Evolutionary conservation across 768 basidiomycete genomes (phyloP).

Genomic region (Pluteus cervinus): DNA sequence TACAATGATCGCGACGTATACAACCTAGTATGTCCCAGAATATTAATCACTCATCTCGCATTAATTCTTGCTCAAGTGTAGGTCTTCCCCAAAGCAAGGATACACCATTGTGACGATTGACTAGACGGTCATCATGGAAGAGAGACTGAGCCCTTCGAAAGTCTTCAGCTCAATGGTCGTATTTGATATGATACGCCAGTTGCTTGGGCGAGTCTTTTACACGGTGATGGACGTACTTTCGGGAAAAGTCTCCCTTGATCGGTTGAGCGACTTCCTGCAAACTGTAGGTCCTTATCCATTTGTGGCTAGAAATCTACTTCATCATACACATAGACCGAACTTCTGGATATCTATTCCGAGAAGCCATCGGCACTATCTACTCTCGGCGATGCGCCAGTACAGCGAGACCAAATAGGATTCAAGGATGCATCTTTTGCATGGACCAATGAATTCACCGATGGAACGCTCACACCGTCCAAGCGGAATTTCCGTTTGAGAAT

Average conservation of each 20-base stretch:
- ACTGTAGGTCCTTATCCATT: constrained; percentile 23
- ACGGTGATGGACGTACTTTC: constrained; percentile 16
- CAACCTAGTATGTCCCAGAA: constrained; percentile 40
- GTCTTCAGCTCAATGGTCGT: constrained; percentile 53
- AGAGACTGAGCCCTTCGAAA: constrained; percentile 33
- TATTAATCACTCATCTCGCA: too few relatives aligned
- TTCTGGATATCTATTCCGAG: constrained; percentile 35
- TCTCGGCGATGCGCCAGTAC: not conserved
- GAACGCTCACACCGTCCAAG: constrained; percentile 32
- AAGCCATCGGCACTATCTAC: constrained; percentile 9
- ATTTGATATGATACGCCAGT: constrained; percentile 54
- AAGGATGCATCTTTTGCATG: constrained; percentile 51
- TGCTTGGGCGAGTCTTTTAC: constrained; percentile 34
- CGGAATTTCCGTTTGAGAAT: constrained; percentile 45
- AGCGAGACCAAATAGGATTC: constrained; percentile 40
- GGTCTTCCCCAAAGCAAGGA: too few relatives aligned
- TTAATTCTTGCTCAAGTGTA: too few relatives aligned
- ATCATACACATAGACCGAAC: constrained; percentile 47
- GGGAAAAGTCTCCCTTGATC: constrained; percentile 62
- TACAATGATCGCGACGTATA: constrained; percentile 62
- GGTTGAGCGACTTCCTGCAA: constrained; percentile 36
- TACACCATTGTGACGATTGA: too few relatives aligned
- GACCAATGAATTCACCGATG: constrained; percentile 31
- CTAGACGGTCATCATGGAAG: constrained; percentile 35
- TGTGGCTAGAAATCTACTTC: too few relatives aligned